phyloP scores from a whole-genome alignment of 768 basidiomycete genomes.

The Hericium rajendrae region DNA sequence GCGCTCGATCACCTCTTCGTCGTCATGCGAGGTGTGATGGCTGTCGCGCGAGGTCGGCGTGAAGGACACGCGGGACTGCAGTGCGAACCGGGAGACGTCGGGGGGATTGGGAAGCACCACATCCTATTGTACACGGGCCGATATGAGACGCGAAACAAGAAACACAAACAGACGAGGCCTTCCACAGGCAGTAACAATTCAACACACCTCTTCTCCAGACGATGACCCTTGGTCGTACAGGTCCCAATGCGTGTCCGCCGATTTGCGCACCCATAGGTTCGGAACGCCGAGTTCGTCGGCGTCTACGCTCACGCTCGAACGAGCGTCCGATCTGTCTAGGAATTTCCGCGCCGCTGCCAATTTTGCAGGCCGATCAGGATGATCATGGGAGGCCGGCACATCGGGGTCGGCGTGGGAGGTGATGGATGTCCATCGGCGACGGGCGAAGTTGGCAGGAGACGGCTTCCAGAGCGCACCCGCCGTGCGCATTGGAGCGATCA shows the following conservation, averaged over 20 bases:
- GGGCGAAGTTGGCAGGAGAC: slow-evolving; percentile 10
- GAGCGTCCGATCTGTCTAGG: not conserved
- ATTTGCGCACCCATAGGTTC: not conserved
- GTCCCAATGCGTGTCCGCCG: not conserved
- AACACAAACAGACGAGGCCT: not conserved
- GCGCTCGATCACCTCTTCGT: not conserved
- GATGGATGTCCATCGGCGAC: slow-evolving; percentile 11
- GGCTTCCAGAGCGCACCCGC: slow-evolving; percentile 11
- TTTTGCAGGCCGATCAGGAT: not conserved
- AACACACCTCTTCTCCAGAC: slow-evolving; percentile 5
- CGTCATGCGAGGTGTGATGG: not conserved
- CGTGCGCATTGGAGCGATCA: not conserved
- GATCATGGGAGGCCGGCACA: not conserved
- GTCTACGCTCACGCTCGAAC: not conserved
- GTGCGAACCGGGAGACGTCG: slow-evolving; percentile 10
- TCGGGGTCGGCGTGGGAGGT: not conserved
- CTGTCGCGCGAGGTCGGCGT: not conserved
- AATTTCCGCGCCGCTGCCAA: not conserved
- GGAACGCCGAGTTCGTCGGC: not conserved
- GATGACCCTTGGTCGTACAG: not conserved
- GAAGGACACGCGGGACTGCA: slow-evolving; percentile 6
- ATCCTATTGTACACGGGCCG: slow-evolving; percentile 5
- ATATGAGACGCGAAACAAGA: slow-evolving; percentile 4
- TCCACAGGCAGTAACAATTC: slow-evolving; percentile 1
- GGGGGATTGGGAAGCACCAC: slow-evolving; percentile 12